Conservation (phyloP, 208 protist species). For the Wallacemonas rigidus region DNA sequence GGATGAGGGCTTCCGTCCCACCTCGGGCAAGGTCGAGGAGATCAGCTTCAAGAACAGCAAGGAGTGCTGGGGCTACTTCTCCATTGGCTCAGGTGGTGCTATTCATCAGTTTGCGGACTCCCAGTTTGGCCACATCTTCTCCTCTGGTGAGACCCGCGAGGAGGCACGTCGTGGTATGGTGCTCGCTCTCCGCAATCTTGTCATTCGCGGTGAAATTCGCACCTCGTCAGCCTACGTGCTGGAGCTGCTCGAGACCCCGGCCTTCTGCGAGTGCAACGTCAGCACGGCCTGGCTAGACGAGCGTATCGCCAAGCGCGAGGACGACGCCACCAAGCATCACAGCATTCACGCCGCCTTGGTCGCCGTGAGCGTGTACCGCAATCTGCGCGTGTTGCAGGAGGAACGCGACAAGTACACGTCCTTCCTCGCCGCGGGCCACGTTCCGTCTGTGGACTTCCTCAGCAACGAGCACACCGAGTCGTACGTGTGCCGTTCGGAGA, state of each 20-base stretch:
- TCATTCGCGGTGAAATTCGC: slow-evolving; percentile 95
- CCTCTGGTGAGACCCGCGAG: slow-evolving; percentile 92
- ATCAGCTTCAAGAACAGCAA: slow-evolving; percentile 95
- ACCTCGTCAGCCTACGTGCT: slow-evolving; percentile 95
- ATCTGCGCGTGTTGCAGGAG: slow-evolving; percentile 45
- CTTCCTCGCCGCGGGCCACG: slow-evolving; percentile 84
- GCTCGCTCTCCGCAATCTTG: slow-evolving; percentile 92
- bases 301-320: slow-evolving; percentile 65
- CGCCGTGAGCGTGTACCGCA: slow-evolving; percentile 70
- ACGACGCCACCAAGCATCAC: slow-evolving; percentile 43
- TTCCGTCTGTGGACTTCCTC: slow-evolving; percentile 78
- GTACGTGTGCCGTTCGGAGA: slow-evolving; percentile 70
- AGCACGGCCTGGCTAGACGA: slow-evolving; percentile 88
- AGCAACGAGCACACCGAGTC: slow-evolving; percentile 65
- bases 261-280: slow-evolving; percentile 83
- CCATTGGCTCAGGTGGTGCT: slow-evolving; percentile 81
- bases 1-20: slow-evolving; percentile 96
- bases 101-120: slow-evolving; percentile 97
- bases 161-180: slow-evolving; percentile 93
- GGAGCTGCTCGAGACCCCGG: slow-evolving; percentile 80
- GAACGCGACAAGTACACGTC: slow-evolving; percentile 68
- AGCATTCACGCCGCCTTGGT: slow-evolving; percentile 75
- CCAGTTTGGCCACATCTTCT: slow-evolving; percentile 98
- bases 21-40: slow-evolving; percentile 93
- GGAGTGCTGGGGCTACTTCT: slow-evolving; percentile 99